Evolutionary conservation across 768 basidiomycete genomes (phyloP), one percentile per base, ranked within the genome.

Genomic region (Tulasnella sp.): DNA sequence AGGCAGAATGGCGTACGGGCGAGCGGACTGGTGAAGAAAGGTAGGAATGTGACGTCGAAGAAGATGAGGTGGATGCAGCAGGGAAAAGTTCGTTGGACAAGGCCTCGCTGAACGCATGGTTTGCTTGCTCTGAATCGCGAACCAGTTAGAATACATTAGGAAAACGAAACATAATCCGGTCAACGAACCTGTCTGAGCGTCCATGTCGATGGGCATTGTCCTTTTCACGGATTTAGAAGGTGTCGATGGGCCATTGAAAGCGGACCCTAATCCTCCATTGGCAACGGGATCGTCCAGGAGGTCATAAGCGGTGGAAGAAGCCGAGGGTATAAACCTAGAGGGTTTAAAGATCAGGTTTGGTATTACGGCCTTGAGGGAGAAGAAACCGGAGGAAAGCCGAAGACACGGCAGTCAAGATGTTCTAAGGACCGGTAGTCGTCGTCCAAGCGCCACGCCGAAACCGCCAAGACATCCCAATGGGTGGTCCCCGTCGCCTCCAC

Each of bases 141-240:
- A 48, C 28, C 24, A 4, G 24, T 50, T 40, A 24, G 28, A n/a
- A 58, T 14, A 75, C 18, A n/a, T n/a, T 44, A 4, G 50, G 28
- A 22, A 22, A 31, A 24, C 42, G 18, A 22, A 58, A n/a, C 22
- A 12, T 77, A 24, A 3, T 46, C 3, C 20, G 42, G 80, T 72
- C 60, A 79, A 84, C 84, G 76, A 80, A 91, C 92, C 94, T 87
- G 93, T 93, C 81, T 92, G 89, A n/a, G 93, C 93, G 83, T 94
- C 93, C 1, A 90, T 91, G 83, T 93, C 92, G 78, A 93, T 91
- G 76, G 92, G 90, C 79, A 92, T 91, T 76, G 92, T 90, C 73
- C 91, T 88, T 84, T 86, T 87, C 22, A 84, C 78, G 8, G 77
- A 64, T 41, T 91, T 93, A 31, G 90, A 89, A 12, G 91, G 90